Percentiles rank a stretch among this genome's conserved stretches.
These are phyloP conservation scores for Nakaseomyces uthaithaninus DNA, from an alignment of 1,139 yeast species.

Conservation along the genomic window DNA sequence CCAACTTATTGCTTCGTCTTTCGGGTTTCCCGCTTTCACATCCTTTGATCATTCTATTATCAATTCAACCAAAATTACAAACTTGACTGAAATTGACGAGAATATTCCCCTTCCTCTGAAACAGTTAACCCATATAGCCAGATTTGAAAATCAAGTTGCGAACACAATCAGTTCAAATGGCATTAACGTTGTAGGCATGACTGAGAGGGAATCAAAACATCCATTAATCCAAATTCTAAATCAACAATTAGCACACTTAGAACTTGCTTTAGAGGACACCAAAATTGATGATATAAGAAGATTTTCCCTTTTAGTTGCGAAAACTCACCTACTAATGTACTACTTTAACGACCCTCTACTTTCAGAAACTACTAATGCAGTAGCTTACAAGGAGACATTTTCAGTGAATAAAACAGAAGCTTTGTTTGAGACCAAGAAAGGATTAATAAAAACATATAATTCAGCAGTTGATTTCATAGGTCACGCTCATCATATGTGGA, in stretches of 20 bases:
- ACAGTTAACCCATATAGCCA: conserved; percentile 74
- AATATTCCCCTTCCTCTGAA: conserved; percentile 55
- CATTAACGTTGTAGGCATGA: conserved; percentile 57
- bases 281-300: conserved; percentile 57
- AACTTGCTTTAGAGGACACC: conserved; percentile 39
- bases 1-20: conserved; percentile 82
- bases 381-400: conserved; percentile 10
- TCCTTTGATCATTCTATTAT: conserved; percentile 71
- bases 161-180: conserved; percentile 68
- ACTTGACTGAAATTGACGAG: conserved; percentile 23
- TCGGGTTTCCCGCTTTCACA: conserved; percentile 90
- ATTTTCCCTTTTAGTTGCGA: conserved; percentile 60
- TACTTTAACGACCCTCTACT: conserved; percentile 41
- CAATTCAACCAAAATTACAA: conserved; percentile 29
- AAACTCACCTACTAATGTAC: conserved; percentile 73
- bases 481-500: conserved; percentile 58
- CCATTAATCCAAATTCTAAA: conserved; percentile 65
- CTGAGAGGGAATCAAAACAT: conserved; percentile 52
- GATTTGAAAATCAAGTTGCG: conserved; percentile 78
- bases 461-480: conserved; percentile 64
- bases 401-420: conserved; percentile 15
- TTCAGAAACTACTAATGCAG: conserved; percentile 11
- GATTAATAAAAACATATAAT: conserved; percentile 68
- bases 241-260: conserved; percentile 68
- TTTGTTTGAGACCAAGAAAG: conserved; percentile 53